Conservation (phyloP, 345 rosid genomes). For the Cardamine resedifolia region DNA sequence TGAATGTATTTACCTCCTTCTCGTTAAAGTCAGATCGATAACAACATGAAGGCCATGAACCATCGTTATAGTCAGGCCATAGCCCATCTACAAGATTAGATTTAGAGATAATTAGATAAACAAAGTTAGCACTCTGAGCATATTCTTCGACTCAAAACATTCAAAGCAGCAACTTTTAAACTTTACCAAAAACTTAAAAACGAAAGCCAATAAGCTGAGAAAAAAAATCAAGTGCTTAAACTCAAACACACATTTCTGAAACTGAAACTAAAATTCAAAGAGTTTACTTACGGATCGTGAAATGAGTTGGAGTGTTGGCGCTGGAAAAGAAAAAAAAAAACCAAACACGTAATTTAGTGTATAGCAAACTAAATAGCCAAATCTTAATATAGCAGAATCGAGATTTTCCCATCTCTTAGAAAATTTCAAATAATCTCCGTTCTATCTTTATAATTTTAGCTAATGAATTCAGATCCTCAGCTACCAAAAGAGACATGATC, state of each 20-base stretch:
- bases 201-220: neutral
- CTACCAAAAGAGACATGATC: neutral
- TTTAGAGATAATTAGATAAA: neutral
- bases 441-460: neutral
- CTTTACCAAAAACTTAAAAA: neutral
- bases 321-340: constrained; percentile 42
- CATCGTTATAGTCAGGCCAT: constrained; percentile 98
- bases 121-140: neutral
- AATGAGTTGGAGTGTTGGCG: constrained; percentile 62
- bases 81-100: constrained; percentile 63
- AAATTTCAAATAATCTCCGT: neutral
- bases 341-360: constrained; percentile 9
- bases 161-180: neutral
- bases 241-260: neutral
- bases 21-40: constrained; percentile 51
- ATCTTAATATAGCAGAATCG: neutral
- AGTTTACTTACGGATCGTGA: constrained; percentile 86
- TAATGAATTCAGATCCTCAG: neutral
- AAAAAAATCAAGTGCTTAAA: neutral
- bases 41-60: constrained; percentile 93
- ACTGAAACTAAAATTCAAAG: constrained; percentile 1
- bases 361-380: neutral
- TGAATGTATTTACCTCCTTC: constrained; percentile 55
- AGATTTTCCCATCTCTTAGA: neutral
- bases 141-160: neutral